phyloP scores from a whole-genome alignment of 805 yeast genomes.

The Candida chauliodis region DNA sequence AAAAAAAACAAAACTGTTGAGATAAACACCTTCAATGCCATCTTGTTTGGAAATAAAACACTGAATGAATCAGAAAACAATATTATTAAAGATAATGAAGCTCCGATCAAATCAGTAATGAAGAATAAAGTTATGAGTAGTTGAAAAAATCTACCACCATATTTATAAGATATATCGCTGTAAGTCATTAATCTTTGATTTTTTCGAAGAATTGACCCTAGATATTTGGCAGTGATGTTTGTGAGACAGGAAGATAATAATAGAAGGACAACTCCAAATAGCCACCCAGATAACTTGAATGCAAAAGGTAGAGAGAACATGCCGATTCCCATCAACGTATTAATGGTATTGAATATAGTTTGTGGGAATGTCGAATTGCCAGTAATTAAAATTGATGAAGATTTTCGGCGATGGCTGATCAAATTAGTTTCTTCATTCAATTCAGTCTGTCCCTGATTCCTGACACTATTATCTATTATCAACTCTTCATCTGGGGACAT shows the following conservation, averaged over 20 bases:
- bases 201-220: slow-evolving; percentile 45
- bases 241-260: slow-evolving; percentile 47
- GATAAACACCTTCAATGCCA: slow-evolving; percentile 40
- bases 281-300: slow-evolving; percentile 65
- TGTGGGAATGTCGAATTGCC: slow-evolving; percentile 60
- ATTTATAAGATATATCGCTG: slow-evolving; percentile 53
- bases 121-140: slow-evolving; percentile 46
- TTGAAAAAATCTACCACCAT: slow-evolving; percentile 46
- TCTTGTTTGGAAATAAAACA: slow-evolving; percentile 39
- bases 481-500: slow-evolving; percentile 11
- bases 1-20: slow-evolving; percentile 38
- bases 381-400: slow-evolving; percentile 11
- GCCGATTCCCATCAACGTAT: slow-evolving; percentile 74
- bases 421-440: slow-evolving; percentile 13
- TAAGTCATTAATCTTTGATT: slow-evolving; percentile 46
- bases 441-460: neutral
- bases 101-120: slow-evolving; percentile 57
- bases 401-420: slow-evolving; percentile 7
- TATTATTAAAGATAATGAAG: slow-evolving; percentile 54
- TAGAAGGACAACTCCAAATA: slow-evolving; percentile 44
- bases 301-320: slow-evolving; percentile 72
- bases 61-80: slow-evolving; percentile 59
- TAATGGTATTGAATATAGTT: slow-evolving; percentile 65
- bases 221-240: slow-evolving; percentile 48
- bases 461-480: slow-evolving; percentile 11